Evolutionary conservation across 2,329 filamentous ascomycete species (phyloP).

Genomic region (Xenoacremonium recifei): DNA sequence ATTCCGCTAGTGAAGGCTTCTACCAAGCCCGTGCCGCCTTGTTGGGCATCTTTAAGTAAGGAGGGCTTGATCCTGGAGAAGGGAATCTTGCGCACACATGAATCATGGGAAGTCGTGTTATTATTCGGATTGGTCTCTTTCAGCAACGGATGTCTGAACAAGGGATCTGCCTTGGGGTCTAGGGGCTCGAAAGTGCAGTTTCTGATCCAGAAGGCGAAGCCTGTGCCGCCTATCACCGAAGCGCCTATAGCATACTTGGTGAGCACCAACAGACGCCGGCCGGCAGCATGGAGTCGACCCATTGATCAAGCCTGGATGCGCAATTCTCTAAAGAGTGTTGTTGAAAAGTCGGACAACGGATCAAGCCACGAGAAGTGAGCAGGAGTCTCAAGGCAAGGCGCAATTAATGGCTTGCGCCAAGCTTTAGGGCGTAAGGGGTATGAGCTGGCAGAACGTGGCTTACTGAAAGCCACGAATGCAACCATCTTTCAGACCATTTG

Average conservation of each 20-base stretch:
- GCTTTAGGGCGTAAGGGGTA: too few species aligned
- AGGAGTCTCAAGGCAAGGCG: too few species aligned
- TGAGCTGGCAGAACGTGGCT: too few species aligned
- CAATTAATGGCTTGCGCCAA: too few species aligned
- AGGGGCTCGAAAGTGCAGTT: conserved; percentile 21
- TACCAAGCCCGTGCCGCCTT: conserved; percentile 14
- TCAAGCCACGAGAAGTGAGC: too few species aligned
- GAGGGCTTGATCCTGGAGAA: conserved; percentile 4
- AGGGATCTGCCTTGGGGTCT: conserved; percentile 6
- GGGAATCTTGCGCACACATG: conserved; percentile 14
- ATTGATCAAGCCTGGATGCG: too few species aligned
- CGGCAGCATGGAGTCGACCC: not conserved
- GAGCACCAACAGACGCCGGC: conserved; percentile 1
- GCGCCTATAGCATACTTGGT: conserved; percentile 2
- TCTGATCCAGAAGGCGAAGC: conserved; percentile 16
- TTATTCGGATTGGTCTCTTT: conserved; percentile 18
- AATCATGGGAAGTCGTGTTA: conserved; percentile 17
- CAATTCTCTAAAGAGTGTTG: too few species aligned
- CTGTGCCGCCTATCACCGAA: conserved; percentile 2
- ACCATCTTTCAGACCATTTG: too few species aligned
- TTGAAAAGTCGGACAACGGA: too few species aligned
- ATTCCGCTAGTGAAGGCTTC: conserved; percentile 15
- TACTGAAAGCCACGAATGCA: too few species aligned
- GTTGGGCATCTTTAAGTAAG: conserved; percentile 11
- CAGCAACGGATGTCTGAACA: conserved; percentile 13